These are phyloP conservation scores for Allium sativum DNA, from an alignment of 106 monocot genomes.

Conservation along the genomic window DNA sequence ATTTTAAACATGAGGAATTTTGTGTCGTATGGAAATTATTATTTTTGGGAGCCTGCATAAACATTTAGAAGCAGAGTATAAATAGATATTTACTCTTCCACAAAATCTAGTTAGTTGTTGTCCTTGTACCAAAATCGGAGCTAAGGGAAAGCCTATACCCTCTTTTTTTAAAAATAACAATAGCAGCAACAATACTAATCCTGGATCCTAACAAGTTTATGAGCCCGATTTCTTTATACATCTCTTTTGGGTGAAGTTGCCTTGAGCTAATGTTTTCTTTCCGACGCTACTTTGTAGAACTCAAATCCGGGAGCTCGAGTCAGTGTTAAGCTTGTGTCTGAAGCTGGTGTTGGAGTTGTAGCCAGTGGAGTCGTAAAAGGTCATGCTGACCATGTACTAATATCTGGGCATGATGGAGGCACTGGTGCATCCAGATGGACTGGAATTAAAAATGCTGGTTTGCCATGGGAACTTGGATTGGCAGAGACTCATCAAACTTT, in stretches of 20 bases:
- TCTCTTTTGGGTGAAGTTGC: too few relatives aligned
- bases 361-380: constrained; percentile 99
- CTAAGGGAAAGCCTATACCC: too few relatives aligned
- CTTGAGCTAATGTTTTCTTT: neutral
- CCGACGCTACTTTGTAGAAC: constrained; percentile 43
- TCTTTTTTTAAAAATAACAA: too few relatives aligned
- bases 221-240: neutral
- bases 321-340: constrained; percentile 96
- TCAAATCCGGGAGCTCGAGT: constrained; percentile 88
- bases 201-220: neutral
- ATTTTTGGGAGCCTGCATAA: too few relatives aligned
- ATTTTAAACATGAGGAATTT: too few relatives aligned
- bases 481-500: constrained; percentile 97
- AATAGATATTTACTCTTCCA: too few relatives aligned
- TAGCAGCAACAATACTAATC: too few relatives aligned
- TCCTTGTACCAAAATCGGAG: too few relatives aligned
- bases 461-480: constrained; percentile 98
- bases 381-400: constrained; percentile 98
- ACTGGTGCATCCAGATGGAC: constrained; percentile 99
- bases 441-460: constrained; percentile 95
- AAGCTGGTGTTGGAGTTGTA: constrained; percentile 98
- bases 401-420: constrained; percentile 98
- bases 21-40: too few relatives aligned
- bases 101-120: too few relatives aligned
- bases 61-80: too few relatives aligned